These are phyloP conservation scores for Yamadazyma membranifaciens DNA, from an alignment of 1,139 yeast species.

Conservation along the genomic window DNA sequence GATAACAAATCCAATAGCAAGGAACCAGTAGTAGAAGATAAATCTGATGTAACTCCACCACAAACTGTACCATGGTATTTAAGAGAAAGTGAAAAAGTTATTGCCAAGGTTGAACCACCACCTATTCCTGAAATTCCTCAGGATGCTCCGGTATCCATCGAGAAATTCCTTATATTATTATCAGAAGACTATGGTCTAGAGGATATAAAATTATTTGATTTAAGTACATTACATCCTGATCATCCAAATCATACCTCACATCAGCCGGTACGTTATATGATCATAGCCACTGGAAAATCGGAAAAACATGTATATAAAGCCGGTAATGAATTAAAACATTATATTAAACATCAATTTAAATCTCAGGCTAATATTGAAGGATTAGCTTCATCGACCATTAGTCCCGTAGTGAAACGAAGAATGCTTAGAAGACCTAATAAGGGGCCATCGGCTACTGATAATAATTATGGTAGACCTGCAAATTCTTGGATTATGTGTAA, in stretches of 20 bases:
- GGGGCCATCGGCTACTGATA: constrained; percentile 55
- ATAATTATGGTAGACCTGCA: constrained; percentile 53
- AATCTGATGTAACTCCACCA: background rate
- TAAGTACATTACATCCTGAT: constrained; percentile 31
- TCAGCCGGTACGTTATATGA: constrained; percentile 46
- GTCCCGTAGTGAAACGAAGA: constrained; percentile 61
- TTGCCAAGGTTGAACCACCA: constrained; percentile 29
- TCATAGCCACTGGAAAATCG: constrained; percentile 78
- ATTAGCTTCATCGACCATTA: constrained; percentile 56
- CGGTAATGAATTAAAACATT: constrained; percentile 50
- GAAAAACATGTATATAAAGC: constrained; percentile 75
- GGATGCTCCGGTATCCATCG: constrained; percentile 52
- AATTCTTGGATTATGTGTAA: constrained; percentile 85
- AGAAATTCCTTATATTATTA: constrained; percentile 44
- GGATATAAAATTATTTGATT: constrained; percentile 58
- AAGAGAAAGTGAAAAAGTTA: constrained; percentile 44
- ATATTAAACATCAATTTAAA: constrained; percentile 32
- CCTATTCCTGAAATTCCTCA: constrained; percentile 52
- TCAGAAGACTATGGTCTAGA: constrained; percentile 63
- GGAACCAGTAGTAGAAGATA: background rate
- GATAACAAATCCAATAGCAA: background rate
- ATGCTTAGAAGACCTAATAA: constrained; percentile 56
- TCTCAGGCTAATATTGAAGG: constrained; percentile 66
- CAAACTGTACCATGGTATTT: constrained; percentile 60
- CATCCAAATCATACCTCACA: constrained; percentile 38